phyloP scores from a whole-genome alignment of 2,329 filamentous ascomycete genomes.

The Arthrobotrys pseudoclavata region DNA sequence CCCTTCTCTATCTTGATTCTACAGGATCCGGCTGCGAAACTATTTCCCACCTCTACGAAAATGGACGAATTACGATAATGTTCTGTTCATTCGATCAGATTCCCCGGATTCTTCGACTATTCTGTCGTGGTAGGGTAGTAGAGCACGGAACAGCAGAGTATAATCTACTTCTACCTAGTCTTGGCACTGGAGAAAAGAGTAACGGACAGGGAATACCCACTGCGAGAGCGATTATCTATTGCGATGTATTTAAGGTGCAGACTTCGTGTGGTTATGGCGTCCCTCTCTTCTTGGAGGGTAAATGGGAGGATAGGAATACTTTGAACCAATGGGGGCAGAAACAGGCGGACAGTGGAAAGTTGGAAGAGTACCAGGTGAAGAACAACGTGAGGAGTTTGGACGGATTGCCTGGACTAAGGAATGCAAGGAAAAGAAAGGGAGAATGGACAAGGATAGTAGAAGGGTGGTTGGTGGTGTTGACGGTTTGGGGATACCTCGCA shows the following conservation, averaged over 20 bases:
- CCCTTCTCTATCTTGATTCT: slow-evolving; percentile 75
- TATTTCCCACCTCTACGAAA: slow-evolving; percentile 81
- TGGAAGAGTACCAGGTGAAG: slow-evolving; percentile 72
- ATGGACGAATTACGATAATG: slow-evolving; percentile 80
- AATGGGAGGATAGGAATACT: slow-evolving; percentile 72
- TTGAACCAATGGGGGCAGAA: slow-evolving; percentile 71
- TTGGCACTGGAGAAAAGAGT: slow-evolving; percentile 66
- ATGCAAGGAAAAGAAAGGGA: slow-evolving; percentile 70
- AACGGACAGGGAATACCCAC: slow-evolving; percentile 66
- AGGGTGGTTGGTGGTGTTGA: slow-evolving; percentile 23
- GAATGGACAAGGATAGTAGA: slow-evolving; percentile 66
- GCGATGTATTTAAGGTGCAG: slow-evolving; percentile 76
- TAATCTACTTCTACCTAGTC: slow-evolving; percentile 66
- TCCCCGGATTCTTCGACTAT: slow-evolving; percentile 76
- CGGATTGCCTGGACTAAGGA: slow-evolving; percentile 72
- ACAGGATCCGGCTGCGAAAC: slow-evolving; percentile 83
- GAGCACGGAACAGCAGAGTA: slow-evolving; percentile 73
- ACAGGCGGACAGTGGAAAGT: slow-evolving; percentile 69
- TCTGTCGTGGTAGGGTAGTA: slow-evolving; percentile 73
- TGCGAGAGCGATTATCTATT: slow-evolving; percentile 73
- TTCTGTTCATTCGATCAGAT: slow-evolving; percentile 76
- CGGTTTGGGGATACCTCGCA: slow-evolving; percentile 42
- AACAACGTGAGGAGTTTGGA: slow-evolving; percentile 74
- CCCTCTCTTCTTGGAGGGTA: slow-evolving; percentile 66
- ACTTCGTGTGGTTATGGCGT: slow-evolving; percentile 78